These are phyloP conservation scores for Funneliformis geosporum DNA, from an alignment of 192 early-diverging fungal species.

Conservation along the genomic window DNA sequence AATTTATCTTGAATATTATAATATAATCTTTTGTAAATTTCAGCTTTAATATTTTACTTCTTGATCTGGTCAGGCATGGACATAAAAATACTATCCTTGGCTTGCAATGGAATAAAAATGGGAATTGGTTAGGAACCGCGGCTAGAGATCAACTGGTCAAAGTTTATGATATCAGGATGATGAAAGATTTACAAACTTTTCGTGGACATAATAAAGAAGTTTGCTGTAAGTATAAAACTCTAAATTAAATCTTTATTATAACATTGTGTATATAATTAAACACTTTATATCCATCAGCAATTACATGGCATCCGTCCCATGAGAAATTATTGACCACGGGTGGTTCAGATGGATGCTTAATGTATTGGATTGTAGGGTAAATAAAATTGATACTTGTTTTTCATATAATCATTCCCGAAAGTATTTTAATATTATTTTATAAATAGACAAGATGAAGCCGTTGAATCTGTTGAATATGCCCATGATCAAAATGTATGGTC, in stretches of 20 bases:
- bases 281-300: constrained; percentile 44
- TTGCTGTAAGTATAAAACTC: constrained; percentile 56
- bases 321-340: constrained; percentile 89
- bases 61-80: constrained; percentile 62
- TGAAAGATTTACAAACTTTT: constrained; percentile 88
- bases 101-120: constrained; percentile 95
- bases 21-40: background rate
- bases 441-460: constrained; percentile 25
- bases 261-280: background rate
- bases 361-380: constrained; percentile 86
- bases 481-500: constrained; percentile 93
- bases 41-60: background rate
- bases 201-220: constrained; percentile 88
- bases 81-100: constrained; percentile 93
- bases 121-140: constrained; percentile 92
- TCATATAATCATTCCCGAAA: constrained; percentile 33
- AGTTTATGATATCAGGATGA: constrained; percentile 91
- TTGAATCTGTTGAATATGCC: constrained; percentile 64
- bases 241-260: background rate
- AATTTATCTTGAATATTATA: background rate
- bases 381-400: constrained; percentile 17
- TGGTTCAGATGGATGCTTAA: constrained; percentile 83
- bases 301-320: constrained; percentile 95
- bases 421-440: background rate
- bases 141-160: constrained; percentile 89